phyloP scores from a whole-genome alignment of 768 basidiomycete genomes.

The Rhizopogon vesiculosus region DNA sequence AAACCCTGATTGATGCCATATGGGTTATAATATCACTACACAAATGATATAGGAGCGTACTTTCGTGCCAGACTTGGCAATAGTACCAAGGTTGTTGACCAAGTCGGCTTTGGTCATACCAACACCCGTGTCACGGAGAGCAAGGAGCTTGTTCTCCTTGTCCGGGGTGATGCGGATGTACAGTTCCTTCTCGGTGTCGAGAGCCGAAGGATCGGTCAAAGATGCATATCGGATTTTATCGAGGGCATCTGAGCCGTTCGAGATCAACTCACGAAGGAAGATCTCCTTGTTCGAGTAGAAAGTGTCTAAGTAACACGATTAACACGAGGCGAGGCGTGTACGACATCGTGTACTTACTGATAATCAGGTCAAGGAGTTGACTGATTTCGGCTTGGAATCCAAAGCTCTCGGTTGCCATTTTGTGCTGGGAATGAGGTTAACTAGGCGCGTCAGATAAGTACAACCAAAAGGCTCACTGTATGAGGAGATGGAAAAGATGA shows the following conservation, averaged over 20 bases:
- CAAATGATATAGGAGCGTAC: slow-evolving; percentile 30
- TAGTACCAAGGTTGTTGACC: slow-evolving; percentile 98
- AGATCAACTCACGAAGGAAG: slow-evolving; percentile 98
- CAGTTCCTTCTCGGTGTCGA: slow-evolving; percentile 90
- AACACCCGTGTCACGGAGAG: slow-evolving; percentile 93
- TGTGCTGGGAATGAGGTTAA: slow-evolving; percentile 16
- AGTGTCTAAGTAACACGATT: slow-evolving; percentile 57
- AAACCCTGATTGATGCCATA: slow-evolving; percentile 61
- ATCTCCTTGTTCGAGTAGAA: slow-evolving; percentile 99
- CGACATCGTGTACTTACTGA: slow-evolving; percentile 57
- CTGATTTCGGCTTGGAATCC: slow-evolving; percentile 99
- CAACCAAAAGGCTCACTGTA: slow-evolving; percentile 10
- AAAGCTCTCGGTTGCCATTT: slow-evolving; percentile 82
- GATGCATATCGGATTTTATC: slow-evolving; percentile 99
- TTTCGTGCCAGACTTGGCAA: slow-evolving; percentile 93
- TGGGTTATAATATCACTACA: background rate
- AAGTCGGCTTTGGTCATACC: slow-evolving; percentile 99
- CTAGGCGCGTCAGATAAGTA: background rate
- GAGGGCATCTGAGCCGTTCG: slow-evolving; percentile 95
- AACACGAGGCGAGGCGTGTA: slow-evolving; percentile 1
- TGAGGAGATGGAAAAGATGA: background rate
- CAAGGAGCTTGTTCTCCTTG: slow-evolving; percentile 90
- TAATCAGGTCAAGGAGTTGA: slow-evolving; percentile 97
- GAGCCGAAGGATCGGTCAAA: slow-evolving; percentile 85
- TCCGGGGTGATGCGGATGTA: slow-evolving; percentile 93